Base-by-base conservation (phyloP, 768 basidiomycete species). In the Calocybe indica region DNA sequence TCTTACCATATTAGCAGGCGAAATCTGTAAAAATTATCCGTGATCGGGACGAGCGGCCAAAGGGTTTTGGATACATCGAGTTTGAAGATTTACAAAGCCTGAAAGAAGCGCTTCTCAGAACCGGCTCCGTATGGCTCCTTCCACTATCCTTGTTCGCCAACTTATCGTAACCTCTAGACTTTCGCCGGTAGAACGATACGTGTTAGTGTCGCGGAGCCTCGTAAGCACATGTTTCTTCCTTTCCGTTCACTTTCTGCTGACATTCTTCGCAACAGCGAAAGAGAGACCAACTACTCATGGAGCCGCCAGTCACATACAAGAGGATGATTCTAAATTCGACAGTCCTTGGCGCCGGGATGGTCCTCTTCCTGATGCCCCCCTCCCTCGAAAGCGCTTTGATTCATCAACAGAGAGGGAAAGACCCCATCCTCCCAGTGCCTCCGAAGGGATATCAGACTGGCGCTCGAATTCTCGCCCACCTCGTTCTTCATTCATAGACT, bases 21-120 rank as follows among this genome's bases (percentile, higher is more conserved):
- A 88, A 88, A 62, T 83, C 84, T 13, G 79, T 92, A 53, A 94
- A 97, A 72, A 88, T 98, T 51, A 95, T 98, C 66, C 85, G 79
- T 61, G 94, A 94, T 57, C 78, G 82, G 49, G 93, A 94, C 45
- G 93, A 94, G 42, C 92, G 92, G 62, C 91, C 94, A 13, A 97
- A 97, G 66, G 96, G 96, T 1, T 98, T 97, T 68, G 96, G 95
- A 32, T 98, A 99, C 63, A 82, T 97, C 49, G 96, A 99, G 62
- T 98, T 98, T 59, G 78, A 75, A n/a, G 86, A 85, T 45, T 59
- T 92, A 48, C 91, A 94, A 13, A 85, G 81, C 40, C 69, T 98
- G 43, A 94, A 94, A 68, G 83, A 83, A 49, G 96, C 87, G 5
- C 68, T 99, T 34, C 67, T 73, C 14, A 85, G 81, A 67, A 78